phyloP scores from a whole-genome alignment of 345 rosid species.

The Rubroshorea leprosula region DNA sequence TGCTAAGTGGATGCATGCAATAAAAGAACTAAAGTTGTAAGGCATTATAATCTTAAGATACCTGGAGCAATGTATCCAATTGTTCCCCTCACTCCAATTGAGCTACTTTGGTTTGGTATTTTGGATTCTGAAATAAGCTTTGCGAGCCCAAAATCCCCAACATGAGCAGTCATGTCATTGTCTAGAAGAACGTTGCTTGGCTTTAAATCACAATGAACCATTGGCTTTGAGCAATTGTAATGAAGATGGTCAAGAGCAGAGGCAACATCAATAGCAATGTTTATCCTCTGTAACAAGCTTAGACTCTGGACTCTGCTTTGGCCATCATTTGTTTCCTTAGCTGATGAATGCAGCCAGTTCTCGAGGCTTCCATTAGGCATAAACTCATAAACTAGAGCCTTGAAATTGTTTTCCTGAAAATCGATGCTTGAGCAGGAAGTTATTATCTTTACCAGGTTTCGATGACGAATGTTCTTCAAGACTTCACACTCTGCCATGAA shows the following conservation, averaged over 20 bases:
- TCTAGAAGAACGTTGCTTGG: slow-evolving; percentile 10
- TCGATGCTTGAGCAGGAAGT: slow-evolving; percentile 20
- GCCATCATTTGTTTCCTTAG: too few species aligned
- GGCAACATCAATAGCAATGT: slow-evolving; percentile 12
- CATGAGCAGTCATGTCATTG: neutral
- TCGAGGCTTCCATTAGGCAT: too few species aligned
- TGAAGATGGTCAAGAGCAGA: slow-evolving; percentile 7
- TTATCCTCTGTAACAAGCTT: slow-evolving; percentile 1
- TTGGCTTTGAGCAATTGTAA: neutral
- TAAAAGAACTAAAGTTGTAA: neutral
- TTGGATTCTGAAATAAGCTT: neutral
- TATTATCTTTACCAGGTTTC: slow-evolving; percentile 16
- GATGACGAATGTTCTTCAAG: too few species aligned
- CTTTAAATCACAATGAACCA: slow-evolving; percentile 7
- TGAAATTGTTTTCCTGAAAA: slow-evolving; percentile 13
- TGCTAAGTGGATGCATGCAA: too few species aligned
- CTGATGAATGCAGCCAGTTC: too few species aligned
- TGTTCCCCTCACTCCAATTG: too few species aligned
- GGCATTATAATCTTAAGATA: neutral
- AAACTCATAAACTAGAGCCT: too few species aligned
- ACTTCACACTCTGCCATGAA: too few species aligned
- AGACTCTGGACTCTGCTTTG: too few species aligned
- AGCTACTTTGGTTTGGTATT: neutral
- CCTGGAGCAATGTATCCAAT: slow-evolving; percentile 6
- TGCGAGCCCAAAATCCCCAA: slow-evolving; percentile 7